Percentiles rank a stretch among this genome's conserved stretches.
phyloP scores from a whole-genome alignment of 352 stramenopile genomes.

The Thraustotheca clavata region DNA sequence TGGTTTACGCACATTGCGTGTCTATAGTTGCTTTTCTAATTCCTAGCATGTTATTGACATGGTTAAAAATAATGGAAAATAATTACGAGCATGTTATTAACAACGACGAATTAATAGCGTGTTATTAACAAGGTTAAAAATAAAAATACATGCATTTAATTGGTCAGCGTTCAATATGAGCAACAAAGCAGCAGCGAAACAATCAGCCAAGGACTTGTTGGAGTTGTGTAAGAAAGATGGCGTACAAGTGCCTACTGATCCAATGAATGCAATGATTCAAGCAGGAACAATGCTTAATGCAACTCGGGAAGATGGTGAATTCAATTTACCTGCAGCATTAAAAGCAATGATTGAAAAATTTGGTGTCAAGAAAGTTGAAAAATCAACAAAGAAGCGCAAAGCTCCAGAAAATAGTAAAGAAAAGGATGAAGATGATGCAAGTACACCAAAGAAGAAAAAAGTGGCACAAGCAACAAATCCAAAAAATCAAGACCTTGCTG shows the following conservation, averaged over 20 bases:
- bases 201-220: slow-evolving; percentile 70
- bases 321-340: slow-evolving; percentile 13
- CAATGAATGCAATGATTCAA: slow-evolving; percentile 70
- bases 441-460: slow-evolving; percentile 39
- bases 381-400: slow-evolving; percentile 46
- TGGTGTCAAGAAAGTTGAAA: slow-evolving; percentile 34
- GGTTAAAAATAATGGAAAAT: too few relatives aligned
- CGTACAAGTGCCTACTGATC: slow-evolving; percentile 70
- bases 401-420: slow-evolving; percentile 21
- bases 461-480: slow-evolving; percentile 42
- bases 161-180: slow-evolving; percentile 16
- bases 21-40: too few relatives aligned
- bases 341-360: slow-evolving; percentile 80
- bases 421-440: slow-evolving; percentile 28
- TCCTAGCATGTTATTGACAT: too few relatives aligned
- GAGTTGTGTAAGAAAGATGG: slow-evolving; percentile 65
- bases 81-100: too few relatives aligned
- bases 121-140: too few relatives aligned
- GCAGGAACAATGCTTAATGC: slow-evolving; percentile 80
- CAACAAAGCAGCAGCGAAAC: slow-evolving; percentile 27
- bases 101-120: too few relatives aligned
- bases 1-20: too few relatives aligned
- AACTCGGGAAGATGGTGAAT: slow-evolving; percentile 58
- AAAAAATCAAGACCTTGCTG: slow-evolving; percentile 60
- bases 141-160: too few relatives aligned